A percentile compares a stretch with the other conserved stretches of the same genome.
These are phyloP conservation scores for Teunomyces pallodes DNA, from an alignment of 805 yeast genomes.

Conservation along the genomic window DNA sequence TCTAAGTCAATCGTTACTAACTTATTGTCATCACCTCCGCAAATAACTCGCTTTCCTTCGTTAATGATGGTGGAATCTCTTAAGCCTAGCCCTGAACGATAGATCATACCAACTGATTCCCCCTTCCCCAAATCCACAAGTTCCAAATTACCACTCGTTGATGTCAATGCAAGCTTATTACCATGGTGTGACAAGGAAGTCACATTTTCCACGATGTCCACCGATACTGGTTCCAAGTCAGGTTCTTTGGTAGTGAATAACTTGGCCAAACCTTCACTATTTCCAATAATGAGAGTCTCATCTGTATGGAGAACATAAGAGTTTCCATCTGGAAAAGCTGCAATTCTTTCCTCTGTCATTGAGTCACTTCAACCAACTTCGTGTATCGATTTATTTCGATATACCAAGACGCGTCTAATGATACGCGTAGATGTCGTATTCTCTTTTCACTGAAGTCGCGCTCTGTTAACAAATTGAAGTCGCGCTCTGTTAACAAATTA, in stretches of 20 bases:
- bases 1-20: slow-evolving; percentile 46
- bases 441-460: background rate
- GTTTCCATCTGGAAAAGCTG: slow-evolving; percentile 44
- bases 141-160: slow-evolving; percentile 44
- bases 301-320: slow-evolving; percentile 27
- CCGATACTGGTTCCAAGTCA: slow-evolving; percentile 59
- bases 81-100: slow-evolving; percentile 44
- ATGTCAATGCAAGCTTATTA: slow-evolving; percentile 30
- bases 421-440: background rate
- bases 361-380: background rate
- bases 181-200: slow-evolving; percentile 37
- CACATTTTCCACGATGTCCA: slow-evolving; percentile 49
- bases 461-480: too few species aligned
- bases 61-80: slow-evolving; percentile 59
- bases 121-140: slow-evolving; percentile 31
- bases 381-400: background rate
- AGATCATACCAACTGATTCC: slow-evolving; percentile 35
- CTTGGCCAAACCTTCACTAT: slow-evolving; percentile 53
- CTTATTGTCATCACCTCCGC: slow-evolving; percentile 69
- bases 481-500: too few species aligned
- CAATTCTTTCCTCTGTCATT: slow-evolving; percentile 17
- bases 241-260: slow-evolving; percentile 46
- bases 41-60: slow-evolving; percentile 53
- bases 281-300: slow-evolving; percentile 45
- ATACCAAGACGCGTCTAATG: background rate